These are phyloP conservation scores for Papilionanthe hybrid DNA, from an alignment of 116 monocot species.

Conservation along the genomic window DNA sequence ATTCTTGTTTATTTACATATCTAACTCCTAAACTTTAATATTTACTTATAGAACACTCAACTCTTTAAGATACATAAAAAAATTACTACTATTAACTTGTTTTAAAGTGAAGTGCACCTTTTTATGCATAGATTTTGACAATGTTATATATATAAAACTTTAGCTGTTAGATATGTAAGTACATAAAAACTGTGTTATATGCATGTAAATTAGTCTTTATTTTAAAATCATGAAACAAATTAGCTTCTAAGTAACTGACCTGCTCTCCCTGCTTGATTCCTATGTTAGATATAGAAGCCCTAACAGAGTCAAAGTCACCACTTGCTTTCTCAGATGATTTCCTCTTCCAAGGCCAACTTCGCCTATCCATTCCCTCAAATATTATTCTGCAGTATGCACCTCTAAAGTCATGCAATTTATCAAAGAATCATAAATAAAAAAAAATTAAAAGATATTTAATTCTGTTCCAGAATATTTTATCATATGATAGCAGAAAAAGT, in stretches of 20 bases:
- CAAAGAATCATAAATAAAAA: neutral
- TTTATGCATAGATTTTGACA: no score
- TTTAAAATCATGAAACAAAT: neutral
- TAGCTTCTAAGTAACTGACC: neutral
- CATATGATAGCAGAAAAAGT: no score
- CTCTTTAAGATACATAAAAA: no score
- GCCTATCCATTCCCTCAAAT: constrained; percentile 7
- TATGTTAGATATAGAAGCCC: neutral
- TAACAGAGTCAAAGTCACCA: neutral
- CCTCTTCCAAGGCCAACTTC: constrained; percentile 20
- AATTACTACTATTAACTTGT: no score
- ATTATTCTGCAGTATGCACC: neutral
- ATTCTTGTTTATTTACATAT: no score
- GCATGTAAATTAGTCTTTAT: neutral
- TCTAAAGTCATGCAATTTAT: neutral
- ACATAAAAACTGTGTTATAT: no score
- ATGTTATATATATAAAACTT: no score
- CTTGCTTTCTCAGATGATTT: constrained; percentile 14
- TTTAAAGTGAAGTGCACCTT: no score
- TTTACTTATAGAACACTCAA: no score
- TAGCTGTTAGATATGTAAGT: no score
- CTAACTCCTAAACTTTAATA: no score
- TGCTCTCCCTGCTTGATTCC: neutral
- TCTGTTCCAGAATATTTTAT: neutral
- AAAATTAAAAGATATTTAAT: neutral